phyloP scores from a whole-genome alignment of 768 basidiomycete species.

The Hemileccinum impolitum region DNA sequence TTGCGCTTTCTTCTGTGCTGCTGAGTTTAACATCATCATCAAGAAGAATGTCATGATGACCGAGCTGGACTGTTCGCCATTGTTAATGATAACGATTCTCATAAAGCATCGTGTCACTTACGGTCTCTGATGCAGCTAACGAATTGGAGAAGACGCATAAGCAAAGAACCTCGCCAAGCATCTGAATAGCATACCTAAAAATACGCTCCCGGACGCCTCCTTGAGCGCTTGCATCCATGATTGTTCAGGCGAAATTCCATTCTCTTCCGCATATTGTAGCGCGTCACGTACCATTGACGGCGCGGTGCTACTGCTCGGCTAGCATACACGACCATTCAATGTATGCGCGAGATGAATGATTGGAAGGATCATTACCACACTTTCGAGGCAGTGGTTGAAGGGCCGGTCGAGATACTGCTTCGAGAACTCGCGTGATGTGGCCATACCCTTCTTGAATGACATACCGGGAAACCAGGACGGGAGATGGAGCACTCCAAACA shows the following conservation, averaged over 20 bases:
- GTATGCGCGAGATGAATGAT: background rate
- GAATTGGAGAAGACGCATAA: too few relatives aligned
- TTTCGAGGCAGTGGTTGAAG: conserved; percentile 1
- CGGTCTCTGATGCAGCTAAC: conserved; percentile 3
- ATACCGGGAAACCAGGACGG: conserved; percentile 11
- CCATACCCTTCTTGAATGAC: conserved; percentile 4
- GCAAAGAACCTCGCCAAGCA: background rate
- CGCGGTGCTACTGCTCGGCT: background rate
- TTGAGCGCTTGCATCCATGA: background rate
- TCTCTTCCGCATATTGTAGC: background rate
- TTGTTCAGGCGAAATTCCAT: background rate
- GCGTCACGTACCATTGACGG: conserved; percentile 4
- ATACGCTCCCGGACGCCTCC: background rate
- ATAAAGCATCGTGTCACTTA: background rate
- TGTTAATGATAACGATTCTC: background rate
- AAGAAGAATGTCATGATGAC: background rate
- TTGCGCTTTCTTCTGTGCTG: too few relatives aligned
- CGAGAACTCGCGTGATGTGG: background rate
- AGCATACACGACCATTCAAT: background rate
- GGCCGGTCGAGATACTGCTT: conserved; percentile 1
- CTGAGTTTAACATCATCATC: too few relatives aligned
- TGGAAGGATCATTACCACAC: background rate
- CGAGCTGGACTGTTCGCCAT: background rate
- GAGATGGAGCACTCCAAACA: background rate
- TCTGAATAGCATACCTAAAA: background rate